Evolutionary conservation across 129 eudicot species (phyloP).

Genomic region (Gnaphalium uliginosum): DNA sequence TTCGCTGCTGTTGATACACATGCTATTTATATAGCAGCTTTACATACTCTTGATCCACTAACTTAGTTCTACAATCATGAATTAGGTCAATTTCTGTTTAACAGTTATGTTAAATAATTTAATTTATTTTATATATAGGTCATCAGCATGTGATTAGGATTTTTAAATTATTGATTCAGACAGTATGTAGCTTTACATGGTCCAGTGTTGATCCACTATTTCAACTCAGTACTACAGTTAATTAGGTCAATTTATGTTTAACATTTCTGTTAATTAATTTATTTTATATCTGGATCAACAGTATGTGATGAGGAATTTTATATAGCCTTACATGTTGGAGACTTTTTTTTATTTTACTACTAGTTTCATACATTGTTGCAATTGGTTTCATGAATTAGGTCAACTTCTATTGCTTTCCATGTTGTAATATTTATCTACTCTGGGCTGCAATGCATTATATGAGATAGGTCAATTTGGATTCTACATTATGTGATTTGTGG

Average conservation of each 20-base stretch:
- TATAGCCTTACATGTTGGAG: neutral
- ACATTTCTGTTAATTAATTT: neutral
- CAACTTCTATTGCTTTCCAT: neutral
- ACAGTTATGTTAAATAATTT: too few species aligned
- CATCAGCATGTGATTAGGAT: too few species aligned
- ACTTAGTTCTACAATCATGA: too few species aligned
- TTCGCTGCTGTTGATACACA: neutral
- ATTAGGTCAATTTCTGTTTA: too few species aligned
- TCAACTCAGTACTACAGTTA: conserved; percentile 2
- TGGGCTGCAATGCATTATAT: neutral
- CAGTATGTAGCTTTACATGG: neutral
- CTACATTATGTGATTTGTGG: neutral
- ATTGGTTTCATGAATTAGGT: neutral
- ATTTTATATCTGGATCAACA: neutral
- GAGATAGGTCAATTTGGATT: conserved; percentile 19
- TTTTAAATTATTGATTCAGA: too few species aligned
- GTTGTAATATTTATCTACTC: neutral
- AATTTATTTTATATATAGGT: too few species aligned
- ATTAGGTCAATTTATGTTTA: conserved; percentile 24
- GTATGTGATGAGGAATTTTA: neutral
- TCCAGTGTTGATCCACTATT: conserved; percentile 8
- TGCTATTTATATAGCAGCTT: neutral
- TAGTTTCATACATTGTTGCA: neutral
- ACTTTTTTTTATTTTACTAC: neutral
- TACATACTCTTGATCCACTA: too few species aligned